Evolutionary conservation across 331 rosid genomes (phyloP).

Genomic region (Pyrus hybrid): DNA sequence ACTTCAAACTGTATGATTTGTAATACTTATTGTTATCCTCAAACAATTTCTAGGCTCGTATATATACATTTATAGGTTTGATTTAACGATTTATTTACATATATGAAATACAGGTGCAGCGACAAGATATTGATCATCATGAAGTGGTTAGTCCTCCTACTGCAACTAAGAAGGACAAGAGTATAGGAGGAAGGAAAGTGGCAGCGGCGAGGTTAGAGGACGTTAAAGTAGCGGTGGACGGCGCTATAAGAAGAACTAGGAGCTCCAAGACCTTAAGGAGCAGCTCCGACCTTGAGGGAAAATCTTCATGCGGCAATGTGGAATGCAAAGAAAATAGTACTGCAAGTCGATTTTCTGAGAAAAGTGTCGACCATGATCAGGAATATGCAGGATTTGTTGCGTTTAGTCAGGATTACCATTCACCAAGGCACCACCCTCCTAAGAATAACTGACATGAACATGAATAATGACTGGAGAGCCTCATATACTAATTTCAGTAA

Average conservation of each 20-base stretch:
- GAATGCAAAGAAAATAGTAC: neutral
- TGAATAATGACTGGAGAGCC: neutral
- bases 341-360: neutral
- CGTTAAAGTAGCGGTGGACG: neutral
- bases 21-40: too few species aligned
- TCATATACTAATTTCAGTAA: neutral
- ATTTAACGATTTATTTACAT: neutral
- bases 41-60: too few species aligned
- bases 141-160: neutral
- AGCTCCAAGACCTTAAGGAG: neutral
- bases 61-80: neutral
- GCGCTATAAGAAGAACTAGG: neutral
- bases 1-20: too few species aligned
- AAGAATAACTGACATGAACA: neutral
- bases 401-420: conserved; percentile 6
- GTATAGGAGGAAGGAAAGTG: neutral
- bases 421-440: conserved; percentile 15
- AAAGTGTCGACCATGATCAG: neutral
- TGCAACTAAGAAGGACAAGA: neutral
- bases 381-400: conserved; percentile 4
- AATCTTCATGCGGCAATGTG: neutral
- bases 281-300: neutral
- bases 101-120: neutral
- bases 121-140: neutral
- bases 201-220: neutral